These are phyloP conservation scores for Colletotrichum cordylinicola DNA, from an alignment of 2,329 filamentous ascomycete genomes.

Conservation along the genomic window DNA sequence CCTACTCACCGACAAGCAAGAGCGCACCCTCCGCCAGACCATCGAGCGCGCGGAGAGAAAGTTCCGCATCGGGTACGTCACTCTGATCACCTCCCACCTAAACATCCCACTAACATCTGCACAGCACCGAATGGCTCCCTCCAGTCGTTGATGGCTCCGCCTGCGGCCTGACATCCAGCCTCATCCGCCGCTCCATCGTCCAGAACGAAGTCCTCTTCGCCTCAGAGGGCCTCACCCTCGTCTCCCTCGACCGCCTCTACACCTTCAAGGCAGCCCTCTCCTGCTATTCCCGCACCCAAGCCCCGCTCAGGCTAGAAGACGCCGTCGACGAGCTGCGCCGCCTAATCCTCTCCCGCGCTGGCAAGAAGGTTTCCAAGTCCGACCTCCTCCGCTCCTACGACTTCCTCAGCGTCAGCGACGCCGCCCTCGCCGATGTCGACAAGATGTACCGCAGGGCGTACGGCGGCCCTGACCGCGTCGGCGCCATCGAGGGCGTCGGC, in stretches of 20 bases:
- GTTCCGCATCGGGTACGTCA: slow-evolving; percentile 28
- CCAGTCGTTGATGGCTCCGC: slow-evolving; percentile 46
- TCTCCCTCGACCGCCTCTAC: slow-evolving; percentile 68
- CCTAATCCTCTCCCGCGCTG: slow-evolving; percentile 59
- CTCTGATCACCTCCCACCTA: background rate
- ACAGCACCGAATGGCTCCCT: slow-evolving; percentile 48
- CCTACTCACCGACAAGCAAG: slow-evolving; percentile 50
- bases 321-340: slow-evolving; percentile 69
- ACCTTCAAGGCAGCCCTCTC: slow-evolving; percentile 67
- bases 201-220: slow-evolving; percentile 69
- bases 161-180: slow-evolving; percentile 52
- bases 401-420: slow-evolving; percentile 58
- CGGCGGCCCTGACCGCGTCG: slow-evolving; percentile 50
- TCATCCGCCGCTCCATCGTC: slow-evolving; percentile 60
- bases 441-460: slow-evolving; percentile 63
- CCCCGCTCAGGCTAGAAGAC: slow-evolving; percentile 56
- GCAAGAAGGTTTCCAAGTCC: slow-evolving; percentile 53
- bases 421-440: slow-evolving; percentile 59
- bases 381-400: slow-evolving; percentile 62
- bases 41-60: slow-evolving; percentile 60
- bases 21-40: slow-evolving; percentile 51
- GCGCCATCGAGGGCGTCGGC: slow-evolving; percentile 51
- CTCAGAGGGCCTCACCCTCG: slow-evolving; percentile 62
- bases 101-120: background rate
- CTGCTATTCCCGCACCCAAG: slow-evolving; percentile 56